Evolutionary conservation across 148 eudicot species (phyloP), one percentile per base, ranked within the genome.

Genomic region (Limonium bicolor): DNA sequence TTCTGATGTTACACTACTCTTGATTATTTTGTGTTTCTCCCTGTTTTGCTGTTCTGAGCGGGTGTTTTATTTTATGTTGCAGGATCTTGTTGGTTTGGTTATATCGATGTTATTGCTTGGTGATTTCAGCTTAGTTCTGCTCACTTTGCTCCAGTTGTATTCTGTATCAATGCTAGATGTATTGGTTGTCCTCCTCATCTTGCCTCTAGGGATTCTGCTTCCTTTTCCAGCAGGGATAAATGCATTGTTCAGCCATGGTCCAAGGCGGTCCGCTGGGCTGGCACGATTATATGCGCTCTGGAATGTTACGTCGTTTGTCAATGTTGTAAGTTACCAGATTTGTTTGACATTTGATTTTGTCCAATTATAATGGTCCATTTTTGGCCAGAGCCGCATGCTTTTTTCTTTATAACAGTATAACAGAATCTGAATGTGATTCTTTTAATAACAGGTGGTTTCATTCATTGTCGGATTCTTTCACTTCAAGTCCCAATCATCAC

Each of bases 1-100:
- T n/a, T n/a, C n/a, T n/a, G n/a, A n/a, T n/a, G n/a, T n/a, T n/a
- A n/a, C n/a, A n/a, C n/a, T n/a, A n/a, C n/a, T n/a, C n/a, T n/a
- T n/a, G n/a, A n/a, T n/a, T n/a, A n/a, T n/a, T n/a, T n/a, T n/a
- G n/a, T n/a, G n/a, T n/a, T n/a, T n/a, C n/a, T n/a, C n/a, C n/a
- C n/a, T n/a, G n/a, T n/a, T n/a, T n/a, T n/a, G n/a, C n/a, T n/a
- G n/a, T n/a, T n/a, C n/a, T n/a, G n/a, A n/a, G n/a, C 26, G n/a
- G 42, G 5, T 16, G 11, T 7, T 18, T 27, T 50, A 8, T 54
- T 26, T 33, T 36, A 30, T 63, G 38, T 31, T 83, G 95, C 82
- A 92, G 99, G 99, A 92, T 72, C 94, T 92, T 65, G 99, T 92
- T 51, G 99, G 99, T 40, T 64, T 92, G 80, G 72, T 92, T 43